Base-by-base conservation (phyloP, 768 basidiomycete genomes). In the Epithele typhae region DNA sequence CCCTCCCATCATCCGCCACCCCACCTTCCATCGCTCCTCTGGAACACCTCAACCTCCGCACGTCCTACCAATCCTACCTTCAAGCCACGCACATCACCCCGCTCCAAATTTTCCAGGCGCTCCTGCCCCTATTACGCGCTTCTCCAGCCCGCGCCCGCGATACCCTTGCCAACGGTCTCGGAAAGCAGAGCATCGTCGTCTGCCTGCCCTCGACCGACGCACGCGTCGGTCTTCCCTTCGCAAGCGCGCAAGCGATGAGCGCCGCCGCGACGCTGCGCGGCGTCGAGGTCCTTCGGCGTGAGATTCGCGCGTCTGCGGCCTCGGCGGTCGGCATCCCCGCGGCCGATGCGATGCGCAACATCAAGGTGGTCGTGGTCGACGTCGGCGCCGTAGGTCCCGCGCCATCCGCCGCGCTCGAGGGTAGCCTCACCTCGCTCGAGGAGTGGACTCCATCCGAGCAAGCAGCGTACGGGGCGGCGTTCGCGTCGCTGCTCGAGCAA, bases 361-460 rank as follows among this genome's bases (percentile, higher is more conserved):
- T 88, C 61, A 75, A 77, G 53, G 73, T 91, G 15, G 78, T 87
- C 52, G 72, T 80, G 9, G 76, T 85, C 4, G 88, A 92, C 59
- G 84, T 92, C 27, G 90, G 90, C 21, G 61, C 71, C 5, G 72
- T 87, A 45, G 68, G 40, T 43, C 12, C 54, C 53, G 46, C 59
- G 37, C 35, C 43, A 30, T n/a, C 38, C 36, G 33, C 43, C 32
- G 55, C 63, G 15, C 61, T 68, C 5, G 62, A 65, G 36, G 71
- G 67, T 33, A 60, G 71, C 25, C 69, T 70, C 42, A 36, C 48
- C 27, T 38, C 77, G 3, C 86, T 81, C 74, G 77, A 81, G 48
- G 73, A 74, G 34, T 91, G 88, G 88, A 87, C 78, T 6, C 72
- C 79, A 7, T 81, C 84, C 5, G 87, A 90, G 63, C 83, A 79